Evolutionary conservation across 164 flowering plant species (phyloP).

Genomic region (Cinnamomum chago): DNA sequence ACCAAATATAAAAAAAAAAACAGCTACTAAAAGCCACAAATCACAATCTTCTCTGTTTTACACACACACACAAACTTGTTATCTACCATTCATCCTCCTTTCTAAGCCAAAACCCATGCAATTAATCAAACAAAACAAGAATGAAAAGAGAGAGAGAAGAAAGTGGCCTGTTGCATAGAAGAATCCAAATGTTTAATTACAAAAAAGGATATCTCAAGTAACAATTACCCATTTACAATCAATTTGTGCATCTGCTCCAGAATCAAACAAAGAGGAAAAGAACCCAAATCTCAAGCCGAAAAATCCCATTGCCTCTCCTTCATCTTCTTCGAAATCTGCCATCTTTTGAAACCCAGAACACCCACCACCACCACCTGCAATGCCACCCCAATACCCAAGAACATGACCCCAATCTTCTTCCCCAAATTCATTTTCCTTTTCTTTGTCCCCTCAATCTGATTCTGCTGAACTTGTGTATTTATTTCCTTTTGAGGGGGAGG

Average conservation of each 20-base stretch:
- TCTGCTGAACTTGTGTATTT: background rate
- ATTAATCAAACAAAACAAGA: too few species aligned
- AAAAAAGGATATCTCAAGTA: background rate
- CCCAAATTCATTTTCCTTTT: slow-evolving; percentile 13
- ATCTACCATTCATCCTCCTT: too few species aligned
- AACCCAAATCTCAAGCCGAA: background rate
- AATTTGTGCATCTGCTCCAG: background rate
- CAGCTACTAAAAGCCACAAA: too few species aligned
- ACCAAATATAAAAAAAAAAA: too few species aligned
- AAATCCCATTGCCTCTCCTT: background rate
- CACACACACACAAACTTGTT: too few species aligned
- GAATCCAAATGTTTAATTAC: background rate
- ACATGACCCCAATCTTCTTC: slow-evolving; percentile 25
- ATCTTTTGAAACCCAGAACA: slow-evolving; percentile 21
- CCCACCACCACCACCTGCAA: slow-evolving; percentile 25
- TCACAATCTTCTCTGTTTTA: too few species aligned
- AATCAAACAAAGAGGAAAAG: background rate
- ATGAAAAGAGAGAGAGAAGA: too few species aligned
- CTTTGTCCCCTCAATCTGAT: background rate
- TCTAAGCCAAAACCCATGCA: too few species aligned
- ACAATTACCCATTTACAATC: background rate
- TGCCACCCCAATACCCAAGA: slow-evolving; percentile 21
- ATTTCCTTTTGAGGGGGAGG: background rate
- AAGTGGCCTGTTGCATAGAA: background rate
- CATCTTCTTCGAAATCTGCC: slow-evolving; percentile 20